phyloP scores from a whole-genome alignment of 768 basidiomycete genomes.

The Hericium erinaceus region DNA sequence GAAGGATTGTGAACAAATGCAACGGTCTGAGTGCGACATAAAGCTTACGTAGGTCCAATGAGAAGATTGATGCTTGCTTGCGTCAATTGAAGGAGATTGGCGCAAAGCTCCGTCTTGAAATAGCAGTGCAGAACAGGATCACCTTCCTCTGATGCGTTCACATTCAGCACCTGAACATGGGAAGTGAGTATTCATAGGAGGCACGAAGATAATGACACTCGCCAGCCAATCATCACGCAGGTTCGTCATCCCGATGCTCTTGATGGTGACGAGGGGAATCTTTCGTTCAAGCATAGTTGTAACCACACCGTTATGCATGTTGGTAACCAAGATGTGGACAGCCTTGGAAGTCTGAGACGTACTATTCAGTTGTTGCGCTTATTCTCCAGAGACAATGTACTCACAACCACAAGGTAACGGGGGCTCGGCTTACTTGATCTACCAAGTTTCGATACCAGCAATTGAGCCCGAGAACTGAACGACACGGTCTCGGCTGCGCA shows the following conservation, averaged over 20 bases:
- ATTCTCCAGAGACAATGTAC: conserved; percentile 21
- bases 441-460: conserved; percentile 75
- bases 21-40: background rate
- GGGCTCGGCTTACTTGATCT: conserved; percentile 91
- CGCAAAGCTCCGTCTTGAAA: conserved; percentile 93
- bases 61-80: conserved; percentile 64
- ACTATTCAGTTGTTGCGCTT: background rate
- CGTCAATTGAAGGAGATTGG: conserved; percentile 74
- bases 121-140: conserved; percentile 86
- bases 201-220: conserved; percentile 16
- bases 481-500: conserved; percentile 65
- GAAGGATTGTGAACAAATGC: background rate
- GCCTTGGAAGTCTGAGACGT: conserved; percentile 69
- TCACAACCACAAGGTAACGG: conserved; percentile 80
- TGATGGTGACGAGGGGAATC: conserved; percentile 82
- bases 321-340: conserved; percentile 63
- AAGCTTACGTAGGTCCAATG: conserved; percentile 67
- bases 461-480: conserved; percentile 75
- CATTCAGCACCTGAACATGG: conserved; percentile 58
- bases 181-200: background rate
- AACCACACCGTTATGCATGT: conserved; percentile 49
- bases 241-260: conserved; percentile 77
- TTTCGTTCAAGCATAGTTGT: conserved; percentile 70
- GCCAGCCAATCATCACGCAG: conserved; percentile 95
- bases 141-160: conserved; percentile 77